These are phyloP conservation scores for Cephalotrichum gorgonifer DNA, from an alignment of 2,329 filamentous ascomycete species.

Conservation along the genomic window DNA sequence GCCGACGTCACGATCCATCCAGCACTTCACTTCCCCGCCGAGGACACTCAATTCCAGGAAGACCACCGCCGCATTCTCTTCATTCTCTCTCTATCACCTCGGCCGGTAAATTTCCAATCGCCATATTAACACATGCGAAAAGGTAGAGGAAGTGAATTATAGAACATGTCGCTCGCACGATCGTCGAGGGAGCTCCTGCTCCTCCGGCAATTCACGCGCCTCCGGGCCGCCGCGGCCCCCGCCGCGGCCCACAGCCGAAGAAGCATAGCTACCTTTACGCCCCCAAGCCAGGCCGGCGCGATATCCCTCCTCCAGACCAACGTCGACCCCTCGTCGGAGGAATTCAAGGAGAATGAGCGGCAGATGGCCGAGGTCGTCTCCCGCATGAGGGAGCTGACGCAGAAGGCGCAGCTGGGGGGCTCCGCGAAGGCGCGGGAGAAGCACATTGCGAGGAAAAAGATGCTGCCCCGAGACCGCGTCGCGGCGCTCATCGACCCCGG, in stretches of 20 bases:
- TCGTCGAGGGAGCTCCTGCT: conserved; percentile 33
- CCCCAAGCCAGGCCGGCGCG: conserved; percentile 70
- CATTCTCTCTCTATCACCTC: conserved; percentile 5
- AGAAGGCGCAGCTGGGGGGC: conserved; percentile 64
- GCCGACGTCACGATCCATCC: background rate
- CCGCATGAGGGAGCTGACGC: conserved; percentile 59
- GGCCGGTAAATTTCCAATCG: background rate
- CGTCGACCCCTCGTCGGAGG: conserved; percentile 66
- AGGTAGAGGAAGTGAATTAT: no score
- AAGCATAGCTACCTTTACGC: conserved; percentile 63
- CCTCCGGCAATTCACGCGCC: conserved; percentile 26
- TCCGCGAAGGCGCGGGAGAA: conserved; percentile 75
- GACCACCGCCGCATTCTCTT: conserved; percentile 1
- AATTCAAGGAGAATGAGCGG: conserved; percentile 70
- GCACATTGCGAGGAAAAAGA: conserved; percentile 80
- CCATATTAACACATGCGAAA: no score
- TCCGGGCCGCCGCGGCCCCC: conserved; percentile 13
- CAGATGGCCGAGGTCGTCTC: conserved; percentile 67
- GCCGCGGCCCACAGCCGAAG: conserved; percentile 18
- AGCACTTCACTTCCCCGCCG: background rate
- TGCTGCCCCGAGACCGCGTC: conserved; percentile 85
- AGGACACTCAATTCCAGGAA: background rate
- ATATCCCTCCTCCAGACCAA: conserved; percentile 69
- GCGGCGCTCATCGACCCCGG: conserved; percentile 81
- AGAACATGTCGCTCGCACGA: conserved; percentile 35